These are phyloP conservation scores for Claviceps monticola DNA, from an alignment of 2,329 filamentous ascomycete genomes.

Conservation along the genomic window DNA sequence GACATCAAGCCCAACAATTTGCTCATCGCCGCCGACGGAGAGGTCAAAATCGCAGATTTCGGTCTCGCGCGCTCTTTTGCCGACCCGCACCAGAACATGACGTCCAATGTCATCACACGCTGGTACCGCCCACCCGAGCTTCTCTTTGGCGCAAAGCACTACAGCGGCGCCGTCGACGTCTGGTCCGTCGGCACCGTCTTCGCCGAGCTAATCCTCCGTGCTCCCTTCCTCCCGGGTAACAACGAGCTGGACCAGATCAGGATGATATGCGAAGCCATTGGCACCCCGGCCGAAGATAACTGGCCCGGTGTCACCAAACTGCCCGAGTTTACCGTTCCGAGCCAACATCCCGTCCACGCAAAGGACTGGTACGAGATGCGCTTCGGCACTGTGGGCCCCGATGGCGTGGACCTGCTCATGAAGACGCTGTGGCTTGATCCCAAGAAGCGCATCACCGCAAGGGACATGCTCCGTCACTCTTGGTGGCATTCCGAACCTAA, in stretches of 20 bases:
- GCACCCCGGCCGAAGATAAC: constrained; percentile 83
- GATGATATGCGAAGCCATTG: constrained; percentile 72
- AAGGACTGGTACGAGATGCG: constrained; percentile 59
- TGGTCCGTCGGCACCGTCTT: constrained; percentile 93
- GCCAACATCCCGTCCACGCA: constrained; percentile 46
- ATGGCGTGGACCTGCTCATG: constrained; percentile 80
- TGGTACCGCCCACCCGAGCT: constrained; percentile 96
- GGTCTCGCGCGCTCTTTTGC: constrained; percentile 82
- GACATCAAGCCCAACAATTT: constrained; percentile 99
- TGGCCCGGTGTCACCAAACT: constrained; percentile 86
- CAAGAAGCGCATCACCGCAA: constrained; percentile 65
- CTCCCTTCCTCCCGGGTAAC: constrained; percentile 71
- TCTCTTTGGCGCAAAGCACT: constrained; percentile 79
- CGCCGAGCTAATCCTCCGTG: constrained; percentile 73
- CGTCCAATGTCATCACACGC: constrained; percentile 83
- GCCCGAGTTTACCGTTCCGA: constrained; percentile 63
- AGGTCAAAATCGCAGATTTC: constrained; percentile 94
- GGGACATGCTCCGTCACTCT: constrained; percentile 62
- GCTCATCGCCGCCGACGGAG: constrained; percentile 82
- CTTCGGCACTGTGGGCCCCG: constrained; percentile 67
- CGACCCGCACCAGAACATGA: constrained; percentile 82
- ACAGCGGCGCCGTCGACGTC: constrained; percentile 80
- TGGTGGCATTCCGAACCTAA: constrained; percentile 80
- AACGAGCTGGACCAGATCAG: constrained; percentile 77
- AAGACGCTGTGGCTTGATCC: constrained; percentile 77